These are phyloP conservation scores for Infundibulicybe gibba DNA, from an alignment of 768 basidiomycete species.

Conservation along the genomic window DNA sequence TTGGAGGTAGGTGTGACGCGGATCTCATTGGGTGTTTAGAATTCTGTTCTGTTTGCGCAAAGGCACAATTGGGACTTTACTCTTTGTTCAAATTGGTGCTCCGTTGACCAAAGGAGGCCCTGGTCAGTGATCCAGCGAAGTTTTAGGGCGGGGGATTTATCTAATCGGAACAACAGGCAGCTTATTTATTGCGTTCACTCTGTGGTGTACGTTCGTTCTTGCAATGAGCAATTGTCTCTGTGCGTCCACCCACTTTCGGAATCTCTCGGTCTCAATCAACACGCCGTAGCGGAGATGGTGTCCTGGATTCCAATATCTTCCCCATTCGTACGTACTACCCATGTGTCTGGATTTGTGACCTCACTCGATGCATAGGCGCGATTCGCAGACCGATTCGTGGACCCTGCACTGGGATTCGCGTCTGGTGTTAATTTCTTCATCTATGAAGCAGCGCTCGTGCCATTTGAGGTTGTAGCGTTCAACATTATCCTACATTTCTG, in stretches of 20 bases:
- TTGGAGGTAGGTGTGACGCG: slow-evolving; percentile 32
- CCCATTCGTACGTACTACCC: slow-evolving; percentile 50
- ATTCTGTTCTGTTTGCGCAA: slow-evolving; percentile 2
- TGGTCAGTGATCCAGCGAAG: slow-evolving; percentile 36
- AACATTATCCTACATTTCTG: slow-evolving; percentile 50
- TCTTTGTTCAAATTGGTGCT: slow-evolving; percentile 71
- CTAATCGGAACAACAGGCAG: slow-evolving; percentile 28
- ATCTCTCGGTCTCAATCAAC: not conserved
- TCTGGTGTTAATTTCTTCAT: slow-evolving; percentile 59
- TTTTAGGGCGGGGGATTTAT: slow-evolving; percentile 25
- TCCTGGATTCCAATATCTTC: slow-evolving; percentile 79
- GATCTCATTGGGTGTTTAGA: not conserved
- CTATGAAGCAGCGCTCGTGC: slow-evolving; percentile 38
- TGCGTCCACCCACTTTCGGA: slow-evolving; percentile 14
- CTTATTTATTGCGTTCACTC: slow-evolving; percentile 44
- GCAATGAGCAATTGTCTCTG: slow-evolving; percentile 45
- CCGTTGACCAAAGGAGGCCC: slow-evolving; percentile 62
- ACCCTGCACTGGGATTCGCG: slow-evolving; percentile 53
- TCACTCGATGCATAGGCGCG: slow-evolving; percentile 33
- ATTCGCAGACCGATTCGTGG: slow-evolving; percentile 56
- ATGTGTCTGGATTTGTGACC: not conserved
- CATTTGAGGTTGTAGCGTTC: slow-evolving; percentile 53
- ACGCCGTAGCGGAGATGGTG: slow-evolving; percentile 67
- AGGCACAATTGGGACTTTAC: slow-evolving; percentile 74
- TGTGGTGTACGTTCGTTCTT: slow-evolving; percentile 47